Conservation (phyloP, 1,284 basidiomycete species). For the Phylloporus sp. region DNA sequence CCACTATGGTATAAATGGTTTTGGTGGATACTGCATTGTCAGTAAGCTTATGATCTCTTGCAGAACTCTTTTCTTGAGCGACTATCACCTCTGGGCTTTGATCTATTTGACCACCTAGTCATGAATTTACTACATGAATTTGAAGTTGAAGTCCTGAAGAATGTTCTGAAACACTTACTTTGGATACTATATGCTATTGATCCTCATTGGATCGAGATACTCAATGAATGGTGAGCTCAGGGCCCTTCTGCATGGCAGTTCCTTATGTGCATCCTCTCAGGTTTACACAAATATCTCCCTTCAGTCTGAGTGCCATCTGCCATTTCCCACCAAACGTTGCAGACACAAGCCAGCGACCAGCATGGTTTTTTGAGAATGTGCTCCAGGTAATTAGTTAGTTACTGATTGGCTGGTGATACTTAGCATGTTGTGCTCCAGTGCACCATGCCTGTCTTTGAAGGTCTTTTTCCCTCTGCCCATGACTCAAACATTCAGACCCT, state of each 20-base stretch:
- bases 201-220: not conserved
- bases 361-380: constrained; percentile 1
- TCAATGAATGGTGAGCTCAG: constrained; percentile 3
- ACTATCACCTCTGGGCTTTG: constrained; percentile 1
- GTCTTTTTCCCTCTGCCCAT: constrained; percentile 1
- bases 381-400: not conserved
- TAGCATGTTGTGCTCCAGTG: not conserved
- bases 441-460: constrained; percentile 4
- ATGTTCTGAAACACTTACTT: not conserved
- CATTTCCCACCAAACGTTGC: constrained; percentile 4
- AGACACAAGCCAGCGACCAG: not conserved
- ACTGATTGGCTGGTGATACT: not conserved
- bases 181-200: not conserved
- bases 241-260: not conserved
- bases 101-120: not conserved
- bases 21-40: not conserved
- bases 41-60: not conserved
- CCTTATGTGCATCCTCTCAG: not conserved
- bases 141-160: not conserved
- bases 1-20: not conserved
- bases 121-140: constrained; percentile 8
- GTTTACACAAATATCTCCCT: constrained; percentile 2
- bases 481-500: not conserved
- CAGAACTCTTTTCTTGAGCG: constrained; percentile 4
- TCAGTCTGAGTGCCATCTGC: not conserved